Evolutionary conservation across 1,139 yeast species (phyloP), one percentile per base, ranked within the genome.

Genomic region (Starmera stellimalicola): DNA sequence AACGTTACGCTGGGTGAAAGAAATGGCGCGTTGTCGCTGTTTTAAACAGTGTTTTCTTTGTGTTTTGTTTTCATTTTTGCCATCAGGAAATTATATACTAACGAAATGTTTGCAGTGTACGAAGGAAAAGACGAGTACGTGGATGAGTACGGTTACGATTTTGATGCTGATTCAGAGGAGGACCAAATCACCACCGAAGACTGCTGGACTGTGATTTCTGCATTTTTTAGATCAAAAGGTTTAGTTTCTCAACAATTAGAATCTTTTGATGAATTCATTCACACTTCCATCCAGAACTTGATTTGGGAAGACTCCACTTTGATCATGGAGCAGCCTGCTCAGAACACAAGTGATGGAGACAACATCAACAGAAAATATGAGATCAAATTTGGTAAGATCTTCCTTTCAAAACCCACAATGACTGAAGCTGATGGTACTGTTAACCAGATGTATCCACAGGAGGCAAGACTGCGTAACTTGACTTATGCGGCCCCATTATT

Each of bases 381-480:
- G 60, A 91, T 93, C 54, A 77, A 88, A 19, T 93, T 93, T 62
- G 99, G 98, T 44, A 93, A 91, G 59, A 91, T 93, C 52, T 93
- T 84, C 59, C 77, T 93, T 47, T 87, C 97, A 27, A 84, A 91
- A 52, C 98, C 99, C 27, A 85, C 95, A 33, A 95, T 91, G 74
- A 93, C 97, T 16, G 99, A 93, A 65, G 95, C 97, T 22, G 99
- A 93, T 63, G 99, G 99, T 65, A 87, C 95, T 22, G 88, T 97
- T n/a, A 93, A 87, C 51, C 94, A 95, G 14, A 78, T 93, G 81
- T 84, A 84, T 57, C 98, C 99, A 9, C 98, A 93, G 60, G 99
- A 93, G 59, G 98, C 98, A 7, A 73, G 99, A 50, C 70, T 91
- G 45, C 77, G 99, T 62, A 91, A 91, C 56, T 70, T 93, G 61